Percentiles rank a stretch among this genome's conserved stretches.
Conservation (phyloP, 2,329 filamentous ascomycete genomes). For the Fonsecaea pugnacius region DNA sequence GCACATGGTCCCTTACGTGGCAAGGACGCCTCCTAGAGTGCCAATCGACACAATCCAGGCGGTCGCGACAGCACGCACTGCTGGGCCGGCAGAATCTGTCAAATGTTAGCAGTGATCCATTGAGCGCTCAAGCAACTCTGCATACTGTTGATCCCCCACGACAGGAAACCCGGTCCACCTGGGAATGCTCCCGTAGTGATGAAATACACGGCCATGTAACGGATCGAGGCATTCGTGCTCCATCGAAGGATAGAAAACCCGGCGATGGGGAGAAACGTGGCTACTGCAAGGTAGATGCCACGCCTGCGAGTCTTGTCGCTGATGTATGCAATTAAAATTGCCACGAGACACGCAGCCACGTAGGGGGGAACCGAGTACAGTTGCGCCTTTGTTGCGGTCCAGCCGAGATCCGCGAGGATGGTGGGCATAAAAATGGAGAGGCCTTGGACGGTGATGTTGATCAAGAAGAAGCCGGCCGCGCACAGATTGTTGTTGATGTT, state of each 20-base stretch:
- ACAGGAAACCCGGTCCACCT: constrained; percentile 86
- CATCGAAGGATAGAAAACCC: constrained; percentile 77
- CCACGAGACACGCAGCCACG: constrained; percentile 69
- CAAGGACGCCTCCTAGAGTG: constrained; percentile 77
- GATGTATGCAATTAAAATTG: constrained; percentile 70
- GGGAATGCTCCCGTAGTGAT: constrained; percentile 79
- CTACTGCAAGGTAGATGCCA: constrained; percentile 71
- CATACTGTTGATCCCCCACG: constrained; percentile 79
- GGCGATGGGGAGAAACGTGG: constrained; percentile 69
- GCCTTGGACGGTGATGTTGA: constrained; percentile 46
- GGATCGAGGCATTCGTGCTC: constrained; percentile 66
- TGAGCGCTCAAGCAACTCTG: constrained; percentile 42
- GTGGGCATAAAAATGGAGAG: constrained; percentile 45
- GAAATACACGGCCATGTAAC: constrained; percentile 82
- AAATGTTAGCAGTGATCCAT: background rate
- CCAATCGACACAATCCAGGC: constrained; percentile 81
- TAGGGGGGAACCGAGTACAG: constrained; percentile 78
- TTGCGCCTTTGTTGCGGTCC: constrained; percentile 62
- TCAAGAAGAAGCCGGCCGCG: constrained; percentile 32
- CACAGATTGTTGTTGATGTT: constrained; percentile 35
- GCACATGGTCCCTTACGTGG: constrained; percentile 61
- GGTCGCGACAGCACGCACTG: constrained; percentile 69
- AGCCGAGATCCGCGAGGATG: constrained; percentile 49
- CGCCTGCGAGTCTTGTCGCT: constrained; percentile 80
- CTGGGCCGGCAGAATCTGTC: constrained; percentile 60